Conservation (phyloP, 345 rosid species). For the Syzygium jambos region DNA sequence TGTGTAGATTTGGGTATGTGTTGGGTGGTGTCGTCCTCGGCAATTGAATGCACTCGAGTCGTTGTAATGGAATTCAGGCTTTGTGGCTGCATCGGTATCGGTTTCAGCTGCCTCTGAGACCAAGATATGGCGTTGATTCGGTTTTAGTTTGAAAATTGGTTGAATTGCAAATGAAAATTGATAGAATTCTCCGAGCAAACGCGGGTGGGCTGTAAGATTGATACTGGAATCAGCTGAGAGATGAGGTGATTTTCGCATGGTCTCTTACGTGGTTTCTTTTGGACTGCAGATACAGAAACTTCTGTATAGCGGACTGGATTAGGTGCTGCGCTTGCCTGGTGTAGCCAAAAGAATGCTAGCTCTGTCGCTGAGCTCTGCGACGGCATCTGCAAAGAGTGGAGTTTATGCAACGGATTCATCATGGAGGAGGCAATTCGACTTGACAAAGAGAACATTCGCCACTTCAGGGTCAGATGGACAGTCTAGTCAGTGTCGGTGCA, state of each 20-base stretch:
- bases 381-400: constrained; percentile 33
- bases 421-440: constrained; percentile 27
- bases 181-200: background rate
- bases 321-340: constrained; percentile 8
- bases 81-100: background rate
- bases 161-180: background rate
- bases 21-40: background rate
- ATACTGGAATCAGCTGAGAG: background rate
- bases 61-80: background rate
- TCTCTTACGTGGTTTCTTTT: background rate
- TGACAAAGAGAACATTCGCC: constrained; percentile 14
- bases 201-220: background rate
- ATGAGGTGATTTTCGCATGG: background rate
- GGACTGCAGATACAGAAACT: constrained; percentile 2
- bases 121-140: background rate
- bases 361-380: constrained; percentile 36
- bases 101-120: background rate
- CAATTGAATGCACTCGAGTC: background rate
- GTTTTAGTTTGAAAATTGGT: background rate
- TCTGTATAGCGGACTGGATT: background rate
- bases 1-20: background rate
- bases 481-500: constrained; percentile 18
- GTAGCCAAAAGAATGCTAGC: constrained; percentile 37
- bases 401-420: constrained; percentile 21
- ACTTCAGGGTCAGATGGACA: constrained; percentile 18